Conservation (phyloP, 106 monocot genomes). For the Dendrobium chrysotoxum region DNA sequence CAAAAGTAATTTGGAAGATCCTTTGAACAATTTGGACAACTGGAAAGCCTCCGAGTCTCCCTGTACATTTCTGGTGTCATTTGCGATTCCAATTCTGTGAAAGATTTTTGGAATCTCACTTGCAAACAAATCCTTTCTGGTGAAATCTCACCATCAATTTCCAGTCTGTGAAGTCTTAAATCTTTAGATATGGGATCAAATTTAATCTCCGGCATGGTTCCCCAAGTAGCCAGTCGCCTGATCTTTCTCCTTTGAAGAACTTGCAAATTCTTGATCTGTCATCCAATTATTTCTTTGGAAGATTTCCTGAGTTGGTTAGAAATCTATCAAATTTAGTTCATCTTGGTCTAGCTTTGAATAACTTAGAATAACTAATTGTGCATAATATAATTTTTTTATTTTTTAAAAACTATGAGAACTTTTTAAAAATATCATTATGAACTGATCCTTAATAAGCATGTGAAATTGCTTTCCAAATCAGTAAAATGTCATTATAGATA, state of each 20-base stretch:
- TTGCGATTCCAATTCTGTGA: conserved; percentile 36
- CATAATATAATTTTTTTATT: no score
- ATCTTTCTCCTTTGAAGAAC: conserved; percentile 46
- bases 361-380: no score
- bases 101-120: conserved; percentile 54
- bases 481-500: no score
- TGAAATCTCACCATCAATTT: conserved; percentile 43
- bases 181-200: conserved; percentile 41
- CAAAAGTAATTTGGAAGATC: conserved; percentile 49
- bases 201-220: conserved; percentile 34
- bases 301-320: conserved; percentile 56
- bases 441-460: no score
- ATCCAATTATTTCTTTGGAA: conserved; percentile 39
- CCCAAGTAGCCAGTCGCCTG: conserved; percentile 46
- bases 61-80: conserved; percentile 52
- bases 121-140: conserved; percentile 52
- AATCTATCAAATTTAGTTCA: conserved; percentile 26
- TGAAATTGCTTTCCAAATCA: no score
- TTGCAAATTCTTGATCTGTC: conserved; percentile 59
- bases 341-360: conserved; percentile 46
- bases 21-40: conserved; percentile 33
- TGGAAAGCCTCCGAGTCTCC: conserved; percentile 43
- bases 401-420: no score
- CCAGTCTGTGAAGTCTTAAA: conserved; percentile 19
- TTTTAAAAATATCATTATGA: no score